Evolutionary conservation across 2,329 filamentous ascomycete genomes (phyloP).

Genomic region (Davidsoniella virescens): DNA sequence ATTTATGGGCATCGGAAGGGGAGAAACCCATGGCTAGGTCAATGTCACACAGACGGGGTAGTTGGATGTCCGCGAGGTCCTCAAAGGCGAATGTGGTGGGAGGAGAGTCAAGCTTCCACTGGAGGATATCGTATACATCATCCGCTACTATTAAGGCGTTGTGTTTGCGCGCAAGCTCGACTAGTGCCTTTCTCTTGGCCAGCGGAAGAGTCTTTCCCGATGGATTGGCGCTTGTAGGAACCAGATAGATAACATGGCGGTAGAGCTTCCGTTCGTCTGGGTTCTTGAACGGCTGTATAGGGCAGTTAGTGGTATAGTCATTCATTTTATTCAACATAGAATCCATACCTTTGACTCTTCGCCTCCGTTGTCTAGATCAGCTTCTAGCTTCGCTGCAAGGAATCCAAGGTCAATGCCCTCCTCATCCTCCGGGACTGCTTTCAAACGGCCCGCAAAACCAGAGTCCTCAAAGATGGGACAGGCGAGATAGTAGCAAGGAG

Average conservation of each 20-base stretch:
- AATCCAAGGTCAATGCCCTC: slow-evolving; percentile 55
- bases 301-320: neutral
- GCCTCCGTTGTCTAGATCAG: slow-evolving; percentile 15
- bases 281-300: slow-evolving; percentile 33
- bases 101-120: slow-evolving; percentile 43
- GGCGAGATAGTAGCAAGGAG: slow-evolving; percentile 71
- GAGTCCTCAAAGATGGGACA: slow-evolving; percentile 74
- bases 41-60: slow-evolving; percentile 65
- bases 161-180: slow-evolving; percentile 59
- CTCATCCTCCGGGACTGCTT: slow-evolving; percentile 58
- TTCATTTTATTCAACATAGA: too few species aligned
- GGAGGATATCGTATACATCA: slow-evolving; percentile 87
- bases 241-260: slow-evolving; percentile 72
- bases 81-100: slow-evolving; percentile 3
- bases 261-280: slow-evolving; percentile 58
- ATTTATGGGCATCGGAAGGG: slow-evolving; percentile 30
- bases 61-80: slow-evolving; percentile 28
- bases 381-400: slow-evolving; percentile 19
- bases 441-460: slow-evolving; percentile 51
- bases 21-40: slow-evolving; percentile 49
- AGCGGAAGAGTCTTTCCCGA: slow-evolving; percentile 69
- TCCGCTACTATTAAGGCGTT: slow-evolving; percentile 76
- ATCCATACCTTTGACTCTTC: neutral
- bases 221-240: slow-evolving; percentile 81
- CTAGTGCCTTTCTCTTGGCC: slow-evolving; percentile 46